Percentiles rank a stretch among this genome's conserved stretches.
These are phyloP conservation scores for Aspergillus viridinutans DNA, from an alignment of 2,329 filamentous ascomycete genomes.

Conservation along the genomic window DNA sequence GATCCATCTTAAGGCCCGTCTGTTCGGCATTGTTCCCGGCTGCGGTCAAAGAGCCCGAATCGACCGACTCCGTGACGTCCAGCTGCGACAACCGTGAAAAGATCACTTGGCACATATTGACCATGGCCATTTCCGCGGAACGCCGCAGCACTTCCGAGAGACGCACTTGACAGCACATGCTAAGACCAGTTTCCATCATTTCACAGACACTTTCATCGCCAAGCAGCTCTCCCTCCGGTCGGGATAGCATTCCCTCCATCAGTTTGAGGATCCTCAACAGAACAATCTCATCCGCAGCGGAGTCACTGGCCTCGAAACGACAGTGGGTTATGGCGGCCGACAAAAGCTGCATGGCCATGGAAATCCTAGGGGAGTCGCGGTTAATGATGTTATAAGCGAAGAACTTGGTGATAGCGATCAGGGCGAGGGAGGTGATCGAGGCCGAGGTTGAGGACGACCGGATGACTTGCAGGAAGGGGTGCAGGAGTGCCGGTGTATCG, in stretches of 20 bases:
- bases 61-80: slow-evolving; percentile 68
- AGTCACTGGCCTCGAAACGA: slow-evolving; percentile 94
- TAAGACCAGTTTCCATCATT: slow-evolving; percentile 98
- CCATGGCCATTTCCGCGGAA: slow-evolving; percentile 94
- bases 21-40: slow-evolving; percentile 58
- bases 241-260: slow-evolving; percentile 98
- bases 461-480: slow-evolving; percentile 94
- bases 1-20: slow-evolving; percentile 79
- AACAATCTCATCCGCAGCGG: slow-evolving; percentile 91
- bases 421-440: slow-evolving; percentile 88
- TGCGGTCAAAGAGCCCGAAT: slow-evolving; percentile 62
- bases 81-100: slow-evolving; percentile 89
- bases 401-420: slow-evolving; percentile 94
- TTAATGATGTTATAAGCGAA: slow-evolving; percentile 90
- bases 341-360: slow-evolving; percentile 88
- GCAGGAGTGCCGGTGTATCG: slow-evolving; percentile 81
- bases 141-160: slow-evolving; percentile 86
- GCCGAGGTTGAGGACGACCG: slow-evolving; percentile 94
- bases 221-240: slow-evolving; percentile 85
- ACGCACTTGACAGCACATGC: slow-evolving; percentile 91
- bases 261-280: slow-evolving; percentile 89
- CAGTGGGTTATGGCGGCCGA: slow-evolving; percentile 96
- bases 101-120: slow-evolving; percentile 98
- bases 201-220: slow-evolving; percentile 98
- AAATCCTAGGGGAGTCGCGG: slow-evolving; percentile 76